Evolutionary conservation across 352 stramenopile species (phyloP), one percentile per base, ranked within the genome.

Genomic region (Globisporangium orthogonon): DNA sequence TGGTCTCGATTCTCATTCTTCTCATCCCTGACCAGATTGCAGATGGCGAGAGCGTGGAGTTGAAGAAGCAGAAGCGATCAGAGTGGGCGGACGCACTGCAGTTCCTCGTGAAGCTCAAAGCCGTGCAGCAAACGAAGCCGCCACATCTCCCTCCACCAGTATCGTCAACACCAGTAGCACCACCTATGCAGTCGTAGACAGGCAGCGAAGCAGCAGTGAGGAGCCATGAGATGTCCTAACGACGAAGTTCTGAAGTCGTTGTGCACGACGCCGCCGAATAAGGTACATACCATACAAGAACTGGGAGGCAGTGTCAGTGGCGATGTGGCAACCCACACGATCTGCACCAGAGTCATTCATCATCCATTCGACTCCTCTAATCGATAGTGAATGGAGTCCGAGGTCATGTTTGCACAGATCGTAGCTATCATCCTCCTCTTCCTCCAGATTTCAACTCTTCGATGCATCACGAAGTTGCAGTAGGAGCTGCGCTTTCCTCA

Each of bases 41-140:
- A 4, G 79, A 90, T 30, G 77, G 79, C 23, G 79, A 90, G 11
- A 78, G 67, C 31, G 58, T 61, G 0, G 82, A 89, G 57, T 61
- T 78, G 47, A 89, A 91, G 63, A 75, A 76, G 49, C 46, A 54
- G 7, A 87, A 87, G 47, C 81, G 78, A 6, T 55, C 44, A 6
- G 82, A 88, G 55, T 91, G 82, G 82, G 66, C 69, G 0, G 82
- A 89, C n/a, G 78, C 77, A 17, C 60, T 91, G 23, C 77, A 87
- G 64, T 85, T 87, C 59, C 67, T 91, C 7, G 65, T 88, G 43
- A 87, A 86, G 47, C 66, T 87, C 29, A 89, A 91, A 63, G 54
- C 55, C 4, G 71, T 70, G 45, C 66, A 72, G 50, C 40, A 44
- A 17, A 71, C 71, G 45, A 67, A 70, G 43, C 15, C 43, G 18